Base-by-base conservation (phyloP, 495 filamentous ascomycete genomes). In the Aspergillus heteromorphus region DNA sequence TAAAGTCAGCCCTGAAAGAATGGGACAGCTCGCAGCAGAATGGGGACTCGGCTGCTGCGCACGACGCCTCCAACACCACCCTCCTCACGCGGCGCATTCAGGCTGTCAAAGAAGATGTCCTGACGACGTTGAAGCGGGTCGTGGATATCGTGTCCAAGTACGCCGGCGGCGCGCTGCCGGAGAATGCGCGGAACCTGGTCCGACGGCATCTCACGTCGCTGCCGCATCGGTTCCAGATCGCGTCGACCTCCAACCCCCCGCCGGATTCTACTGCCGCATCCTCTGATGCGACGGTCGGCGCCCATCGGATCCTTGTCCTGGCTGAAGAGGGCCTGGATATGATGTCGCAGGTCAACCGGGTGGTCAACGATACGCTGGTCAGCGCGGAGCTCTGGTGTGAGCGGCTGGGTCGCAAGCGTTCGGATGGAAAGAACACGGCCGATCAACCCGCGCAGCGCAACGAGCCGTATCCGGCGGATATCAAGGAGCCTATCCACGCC, bases 331-430 rank as follows among this genome's bases (percentile, higher is more conserved):
- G 89, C 2, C 77, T 97, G 19, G 88, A 95, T 58, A 92, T 95
- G 81, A 87, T 96, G 79, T 75, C 79, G 0, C 87, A 95, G 64
- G 89, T 97, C 40, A 88, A 81, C 20, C 82, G 81, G 0, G 85
- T 92, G 0, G 81, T 96, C 20, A 85, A 90, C 60, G 82, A 85
- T n/a, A 95, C 92, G 4, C 82, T 96, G 25, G 78, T 83, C 31
- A 89, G 85, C 62, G 92, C 92, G 4, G 91, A 96, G 67, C 81
- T 84, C 62, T 96, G 92, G 92, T 87, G 88, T 56, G 83, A 87
- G 36, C 76, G 84, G 16, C 71, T 95, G 29, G 87, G 88, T 16
- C 79, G 77, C 58, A 78, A 80, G 65, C 68, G 68, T 16, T 65
- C 69, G 8, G 65, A 63, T 40, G 64, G 55, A 36, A 64, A 65